Evolutionary conservation across 768 basidiomycete species (phyloP).

Genomic region (Naematelia aurantialba): DNA sequence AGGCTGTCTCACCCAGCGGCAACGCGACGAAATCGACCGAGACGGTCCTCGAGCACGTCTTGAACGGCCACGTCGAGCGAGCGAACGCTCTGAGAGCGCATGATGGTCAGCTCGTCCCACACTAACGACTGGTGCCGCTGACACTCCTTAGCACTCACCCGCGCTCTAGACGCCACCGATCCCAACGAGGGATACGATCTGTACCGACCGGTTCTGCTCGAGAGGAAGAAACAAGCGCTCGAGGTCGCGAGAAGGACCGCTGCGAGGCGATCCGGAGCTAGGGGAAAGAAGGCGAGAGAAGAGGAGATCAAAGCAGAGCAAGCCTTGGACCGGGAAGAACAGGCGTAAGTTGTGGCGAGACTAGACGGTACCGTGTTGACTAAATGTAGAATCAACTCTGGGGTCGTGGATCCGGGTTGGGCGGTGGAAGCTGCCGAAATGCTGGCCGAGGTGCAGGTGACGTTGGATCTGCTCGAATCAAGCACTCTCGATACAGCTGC

Average conservation of each 20-base stretch:
- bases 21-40: slow-evolving; percentile 31
- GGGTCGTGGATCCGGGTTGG: slow-evolving; percentile 3
- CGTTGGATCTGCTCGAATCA: slow-evolving; percentile 44
- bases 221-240: slow-evolving; percentile 33
- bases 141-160: slow-evolving; percentile 26
- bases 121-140: background rate
- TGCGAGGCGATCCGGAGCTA: slow-evolving; percentile 57
- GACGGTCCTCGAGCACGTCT: slow-evolving; percentile 53
- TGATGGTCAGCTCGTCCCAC: slow-evolving; percentile 38
- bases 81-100: slow-evolving; percentile 44
- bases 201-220: slow-evolving; percentile 19
- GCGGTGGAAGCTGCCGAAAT: slow-evolving; percentile 28
- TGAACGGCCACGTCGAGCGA: slow-evolving; percentile 54
- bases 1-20: slow-evolving; percentile 11
- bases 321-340: slow-evolving; percentile 47
- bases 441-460: slow-evolving; percentile 36
- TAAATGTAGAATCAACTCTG: background rate
- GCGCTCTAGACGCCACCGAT: slow-evolving; percentile 31
- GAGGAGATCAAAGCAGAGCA: slow-evolving; percentile 56
- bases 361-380: slow-evolving; percentile 34
- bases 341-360: slow-evolving; percentile 13
- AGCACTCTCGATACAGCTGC: slow-evolving; percentile 51
- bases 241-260: slow-evolving; percentile 56
- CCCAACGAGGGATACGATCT: slow-evolving; percentile 18
- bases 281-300: slow-evolving; percentile 60